Conservation (phyloP, 176 grass and related monocot genomes). For the Coix lacrymajobi region DNA sequence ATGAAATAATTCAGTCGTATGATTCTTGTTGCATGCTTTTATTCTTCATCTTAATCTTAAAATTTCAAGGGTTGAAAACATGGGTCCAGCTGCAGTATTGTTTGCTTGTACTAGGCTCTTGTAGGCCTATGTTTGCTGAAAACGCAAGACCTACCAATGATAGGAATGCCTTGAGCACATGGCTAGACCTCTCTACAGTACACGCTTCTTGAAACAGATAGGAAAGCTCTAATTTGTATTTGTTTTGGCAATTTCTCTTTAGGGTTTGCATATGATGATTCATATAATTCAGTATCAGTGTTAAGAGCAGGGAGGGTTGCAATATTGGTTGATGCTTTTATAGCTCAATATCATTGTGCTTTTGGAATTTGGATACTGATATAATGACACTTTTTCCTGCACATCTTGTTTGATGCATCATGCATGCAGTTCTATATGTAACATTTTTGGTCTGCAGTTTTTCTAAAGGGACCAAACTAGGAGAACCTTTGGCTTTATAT, state of each 20-base stretch:
- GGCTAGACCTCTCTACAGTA: neutral
- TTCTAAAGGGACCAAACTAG: neutral
- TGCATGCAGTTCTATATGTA: neutral
- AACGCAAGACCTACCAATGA: neutral
- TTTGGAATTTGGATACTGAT: neutral
- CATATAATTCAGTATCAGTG: neutral
- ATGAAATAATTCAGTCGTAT: neutral
- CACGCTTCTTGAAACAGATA: neutral
- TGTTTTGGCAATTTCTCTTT: neutral
- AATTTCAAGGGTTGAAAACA: neutral
- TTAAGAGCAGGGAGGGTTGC: neutral
- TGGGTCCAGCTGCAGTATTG: neutral
- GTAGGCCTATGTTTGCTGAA: neutral
- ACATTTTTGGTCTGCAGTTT: neutral
- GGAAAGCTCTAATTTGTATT: neutral
- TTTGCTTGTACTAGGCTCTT: neutral
- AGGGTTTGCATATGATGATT: neutral
- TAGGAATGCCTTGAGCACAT: neutral
- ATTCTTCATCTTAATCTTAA: neutral
- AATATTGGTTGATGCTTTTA: neutral
- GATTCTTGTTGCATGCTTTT: slow-evolving; percentile 13
- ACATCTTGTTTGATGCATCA: neutral
- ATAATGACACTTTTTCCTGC: neutral
- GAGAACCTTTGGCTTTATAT: too few relatives aligned
- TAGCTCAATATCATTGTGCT: neutral